Evolutionary conservation across 83 land plant genomes (phyloP), one percentile per base, ranked within the genome.

Genomic region (Picea mariana): DNA sequence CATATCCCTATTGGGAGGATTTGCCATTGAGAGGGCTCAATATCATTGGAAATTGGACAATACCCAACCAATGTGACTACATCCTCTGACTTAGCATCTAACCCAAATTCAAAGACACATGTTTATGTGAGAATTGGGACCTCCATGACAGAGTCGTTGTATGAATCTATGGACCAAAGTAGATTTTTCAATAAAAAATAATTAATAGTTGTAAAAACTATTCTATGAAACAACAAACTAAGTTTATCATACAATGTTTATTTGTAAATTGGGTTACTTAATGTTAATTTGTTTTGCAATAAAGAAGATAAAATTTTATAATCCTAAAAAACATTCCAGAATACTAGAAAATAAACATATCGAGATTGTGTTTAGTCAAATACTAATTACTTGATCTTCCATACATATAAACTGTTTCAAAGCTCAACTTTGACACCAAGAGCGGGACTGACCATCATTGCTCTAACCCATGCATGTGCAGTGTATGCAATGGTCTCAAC

Each of bases 51-150:
- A 18, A 94, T 93, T 0, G 97, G 97, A 86, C 97, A 96, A 87
- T 87, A 93, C 18, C 99, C 97, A 62, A 93, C 94, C 5, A 96
- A 69, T 7, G 98, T 93, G 16, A 95, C 66, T 79, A 76, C 76
- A 31, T 91, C 99, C 23, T 83, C 80, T 20, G 93, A 82, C 7
- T 85, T 84, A 21, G 87, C 87, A 13, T 84, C 91, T n/a, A 91
- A 87, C 40, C 99, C 99, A 76, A 95, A 96, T 83, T 96, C 97
- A 87, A 96, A 96, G 12, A 93, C 91, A 40, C 94, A 85, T 21
- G 86, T 79, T 18, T 89, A 93, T 7, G 79, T 75, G 21, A 88
- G 88, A 27, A 87, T 81, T 21, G 84, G 91, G 18, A 92, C 90
- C 73, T 93, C 91, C 76, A 87, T 79, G 1, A 92, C 94, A 77